Evolutionary conservation across 306 rosid genomes (phyloP).

Genomic region (Medicago ruthenica): DNA sequence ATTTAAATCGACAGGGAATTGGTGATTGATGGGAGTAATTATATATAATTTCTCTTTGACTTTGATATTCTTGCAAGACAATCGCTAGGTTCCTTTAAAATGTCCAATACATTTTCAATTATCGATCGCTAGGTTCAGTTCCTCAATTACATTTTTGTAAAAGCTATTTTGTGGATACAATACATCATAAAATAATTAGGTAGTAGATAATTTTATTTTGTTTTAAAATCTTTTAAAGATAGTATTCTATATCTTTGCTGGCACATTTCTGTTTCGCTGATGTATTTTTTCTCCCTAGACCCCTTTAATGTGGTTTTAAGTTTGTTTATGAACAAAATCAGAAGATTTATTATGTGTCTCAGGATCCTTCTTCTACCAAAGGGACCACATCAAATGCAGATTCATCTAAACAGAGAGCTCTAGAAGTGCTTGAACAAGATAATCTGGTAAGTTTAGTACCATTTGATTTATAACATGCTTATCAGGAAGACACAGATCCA

Average conservation of each 20-base stretch:
- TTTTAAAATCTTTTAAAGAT: neutral
- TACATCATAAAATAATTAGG: slow-evolving; percentile 21
- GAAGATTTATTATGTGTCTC: slow-evolving; percentile 40
- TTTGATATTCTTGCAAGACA: slow-evolving; percentile 28
- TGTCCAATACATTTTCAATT: slow-evolving; percentile 14
- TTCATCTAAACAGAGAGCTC: slow-evolving; percentile 57
- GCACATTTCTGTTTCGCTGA: slow-evolving; percentile 18
- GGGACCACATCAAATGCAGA: slow-evolving; percentile 54
- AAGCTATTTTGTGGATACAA: slow-evolving; percentile 29
- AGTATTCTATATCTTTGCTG: slow-evolving; percentile 19
- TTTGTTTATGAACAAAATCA: slow-evolving; percentile 27
- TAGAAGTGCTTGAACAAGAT: slow-evolving; percentile 48
- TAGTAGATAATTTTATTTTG: slow-evolving; percentile 31
- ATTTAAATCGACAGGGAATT: neutral
- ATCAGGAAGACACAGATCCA: slow-evolving; percentile 32
- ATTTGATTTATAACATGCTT: slow-evolving; percentile 26
- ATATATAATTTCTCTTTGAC: slow-evolving; percentile 9
- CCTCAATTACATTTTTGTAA: slow-evolving; percentile 2
- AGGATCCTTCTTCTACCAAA: slow-evolving; percentile 66
- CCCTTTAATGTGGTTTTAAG: slow-evolving; percentile 19
- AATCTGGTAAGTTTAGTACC: slow-evolving; percentile 54
- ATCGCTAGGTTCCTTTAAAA: slow-evolving; percentile 20
- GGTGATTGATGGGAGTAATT: slow-evolving; percentile 29
- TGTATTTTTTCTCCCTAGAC: slow-evolving; percentile 31
- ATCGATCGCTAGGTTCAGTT: slow-evolving; percentile 27